Evolutionary conservation across 2,329 filamentous ascomycete species (phyloP), one percentile per base, ranked within the genome.

Genomic region (Lanzia echinophila): DNA sequence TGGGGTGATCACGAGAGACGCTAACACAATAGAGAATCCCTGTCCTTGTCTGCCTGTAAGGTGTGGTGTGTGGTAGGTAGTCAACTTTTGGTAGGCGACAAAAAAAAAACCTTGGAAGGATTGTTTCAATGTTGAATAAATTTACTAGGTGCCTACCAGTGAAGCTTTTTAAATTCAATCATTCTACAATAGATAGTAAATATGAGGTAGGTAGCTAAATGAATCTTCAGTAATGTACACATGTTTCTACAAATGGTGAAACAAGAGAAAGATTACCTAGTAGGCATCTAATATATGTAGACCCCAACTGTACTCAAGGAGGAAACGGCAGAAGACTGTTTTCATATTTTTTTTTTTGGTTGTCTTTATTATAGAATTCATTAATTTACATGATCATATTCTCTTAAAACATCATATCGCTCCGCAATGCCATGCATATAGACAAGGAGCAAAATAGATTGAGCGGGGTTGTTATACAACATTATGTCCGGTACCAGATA

Each of bases 391-490:
- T 61, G 34, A 50, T 56, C 47, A 57, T 53, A 48, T n/a, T 41
- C 50, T 53, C 44, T 48, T 48, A 19, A 56, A 59, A 56, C 60
- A 61, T 56, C 60, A 60, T 60, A 57, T 61, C 59, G 62, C 61
- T 63, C 58, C 58, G 54, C 60, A 60, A 62, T 42, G 50, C 43
- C 57, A 62, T 52, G 56, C 62, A 47, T 62, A 63, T 34, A 63
- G 59, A 66, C 62, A 63, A 59, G 46, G 54, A 54, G 51, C 52
- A 58, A 65, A 65, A 61, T 63, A 55, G 57, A 59, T 46, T 60
- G 62, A 65, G 63, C 61, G 61, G 62, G 53, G 62, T 36, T 66
- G 53, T 66, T 66, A 62, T 65, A 66, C 63, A 66, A 61, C 58
- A 56, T 61, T 60, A 44, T 54, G 52, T 54, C 46, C 47, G 52